Percentiles rank a stretch among this genome's conserved stretches.
phyloP scores from a whole-genome alignment of 2,329 filamentous ascomycete genomes.

The Fusarium sororula region DNA sequence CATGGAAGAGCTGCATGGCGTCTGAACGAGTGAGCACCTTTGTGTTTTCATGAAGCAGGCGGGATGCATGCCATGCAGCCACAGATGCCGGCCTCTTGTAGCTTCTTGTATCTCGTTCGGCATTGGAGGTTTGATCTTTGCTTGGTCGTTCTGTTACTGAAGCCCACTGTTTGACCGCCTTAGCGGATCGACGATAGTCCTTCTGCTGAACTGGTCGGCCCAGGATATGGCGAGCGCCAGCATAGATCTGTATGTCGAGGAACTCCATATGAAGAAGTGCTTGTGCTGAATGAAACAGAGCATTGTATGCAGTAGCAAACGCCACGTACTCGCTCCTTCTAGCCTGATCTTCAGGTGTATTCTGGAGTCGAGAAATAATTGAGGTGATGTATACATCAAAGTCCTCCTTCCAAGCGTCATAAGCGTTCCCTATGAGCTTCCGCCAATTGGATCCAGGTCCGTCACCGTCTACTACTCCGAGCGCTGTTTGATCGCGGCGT shows the following conservation, averaged over 20 bases:
- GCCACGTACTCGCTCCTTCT: background rate
- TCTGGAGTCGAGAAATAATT: background rate
- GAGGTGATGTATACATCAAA: background rate
- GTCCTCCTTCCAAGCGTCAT: background rate
- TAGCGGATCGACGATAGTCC: background rate
- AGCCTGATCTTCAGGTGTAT: background rate
- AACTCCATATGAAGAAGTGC: conserved; percentile 5
- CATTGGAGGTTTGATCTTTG: background rate
- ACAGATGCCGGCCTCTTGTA: background rate
- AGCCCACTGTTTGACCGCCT: background rate
- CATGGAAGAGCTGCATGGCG: conserved; percentile 2
- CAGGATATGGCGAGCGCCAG: background rate
- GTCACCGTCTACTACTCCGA: conserved; percentile 44
- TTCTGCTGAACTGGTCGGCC: conserved; percentile 1
- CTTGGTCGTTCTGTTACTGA: background rate
- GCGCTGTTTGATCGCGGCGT: conserved; percentile 67
- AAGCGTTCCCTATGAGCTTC: background rate
- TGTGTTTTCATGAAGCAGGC: background rate
- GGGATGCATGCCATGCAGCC: background rate
- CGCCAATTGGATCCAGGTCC: background rate
- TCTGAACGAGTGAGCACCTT: background rate
- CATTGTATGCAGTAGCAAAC: background rate
- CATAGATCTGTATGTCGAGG: background rate
- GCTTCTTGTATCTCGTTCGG: background rate
- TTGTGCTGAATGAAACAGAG: background rate